These are phyloP conservation scores for Colletotrichum plurivorum DNA, from an alignment of 2,329 filamentous ascomycete genomes.

Conservation along the genomic window DNA sequence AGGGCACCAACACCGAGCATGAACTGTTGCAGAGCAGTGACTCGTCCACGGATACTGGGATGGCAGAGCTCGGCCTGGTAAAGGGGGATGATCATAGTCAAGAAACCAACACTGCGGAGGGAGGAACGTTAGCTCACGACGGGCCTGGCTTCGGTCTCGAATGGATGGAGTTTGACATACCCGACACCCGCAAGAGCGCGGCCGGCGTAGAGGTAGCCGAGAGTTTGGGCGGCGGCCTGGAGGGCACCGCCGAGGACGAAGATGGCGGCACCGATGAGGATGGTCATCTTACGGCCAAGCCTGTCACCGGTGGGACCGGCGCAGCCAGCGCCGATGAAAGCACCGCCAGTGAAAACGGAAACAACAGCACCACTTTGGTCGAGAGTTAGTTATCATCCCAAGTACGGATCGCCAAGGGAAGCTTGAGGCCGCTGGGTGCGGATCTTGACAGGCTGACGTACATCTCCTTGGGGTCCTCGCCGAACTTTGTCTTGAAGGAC, in stretches of 20 bases:
- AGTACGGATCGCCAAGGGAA: too few relatives aligned
- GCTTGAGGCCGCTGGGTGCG: not conserved
- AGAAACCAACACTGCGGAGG: constrained; percentile 58
- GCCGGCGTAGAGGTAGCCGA: constrained; percentile 77
- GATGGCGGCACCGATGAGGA: constrained; percentile 77
- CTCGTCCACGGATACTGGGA: constrained; percentile 80
- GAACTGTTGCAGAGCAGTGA: constrained; percentile 85
- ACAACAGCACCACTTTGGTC: constrained; percentile 75
- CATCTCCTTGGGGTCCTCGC: constrained; percentile 53
- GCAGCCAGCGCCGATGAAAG: constrained; percentile 77
- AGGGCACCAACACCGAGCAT: constrained; percentile 85
- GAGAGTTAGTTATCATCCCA: not conserved
- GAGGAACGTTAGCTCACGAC: not conserved
- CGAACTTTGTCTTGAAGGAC: constrained; percentile 58
- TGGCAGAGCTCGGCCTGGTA: constrained; percentile 87
- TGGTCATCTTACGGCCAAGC: constrained; percentile 79
- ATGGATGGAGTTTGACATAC: constrained; percentile 38
- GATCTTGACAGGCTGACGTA: constrained; percentile 43
- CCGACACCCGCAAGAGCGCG: constrained; percentile 77
- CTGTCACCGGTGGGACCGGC: constrained; percentile 75
- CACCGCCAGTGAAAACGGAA: constrained; percentile 83
- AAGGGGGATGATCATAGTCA: constrained; percentile 64
- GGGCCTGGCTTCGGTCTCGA: not conserved
- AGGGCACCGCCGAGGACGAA: constrained; percentile 81
- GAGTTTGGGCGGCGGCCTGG: constrained; percentile 75